A percentile compares a stretch with the other conserved stretches of the same genome.
phyloP scores from a whole-genome alignment of 768 basidiomycete genomes.

The Cubamyces lactineus region DNA sequence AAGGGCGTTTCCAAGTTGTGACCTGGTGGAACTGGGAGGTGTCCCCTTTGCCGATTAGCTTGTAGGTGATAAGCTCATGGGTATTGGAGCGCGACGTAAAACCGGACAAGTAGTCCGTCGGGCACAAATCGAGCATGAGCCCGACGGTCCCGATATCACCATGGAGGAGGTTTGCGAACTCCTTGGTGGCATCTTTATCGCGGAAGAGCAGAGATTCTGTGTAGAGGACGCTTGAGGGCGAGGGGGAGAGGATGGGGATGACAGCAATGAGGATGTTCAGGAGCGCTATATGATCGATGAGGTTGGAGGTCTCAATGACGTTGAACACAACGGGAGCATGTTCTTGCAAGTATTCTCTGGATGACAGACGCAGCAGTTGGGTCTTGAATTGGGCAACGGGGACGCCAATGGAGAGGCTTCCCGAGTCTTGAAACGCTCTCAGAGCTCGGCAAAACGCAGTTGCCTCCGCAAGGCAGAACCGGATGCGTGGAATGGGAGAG shows the following conservation, averaged over 20 bases:
- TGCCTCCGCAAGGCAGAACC: slow-evolving; percentile 48
- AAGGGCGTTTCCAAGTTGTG: slow-evolving; percentile 43
- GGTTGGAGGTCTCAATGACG: slow-evolving; percentile 55
- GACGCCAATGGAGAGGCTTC: slow-evolving; percentile 10
- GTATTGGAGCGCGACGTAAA: slow-evolving; percentile 45
- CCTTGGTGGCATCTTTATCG: slow-evolving; percentile 35
- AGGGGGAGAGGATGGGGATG: slow-evolving; percentile 40
- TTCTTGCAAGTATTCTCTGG: slow-evolving; percentile 35
- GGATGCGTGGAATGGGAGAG: slow-evolving; percentile 32
- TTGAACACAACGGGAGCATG: slow-evolving; percentile 43
- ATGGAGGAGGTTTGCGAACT: slow-evolving; percentile 38
- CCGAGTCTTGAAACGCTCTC: slow-evolving; percentile 5
- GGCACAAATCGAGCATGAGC: slow-evolving; percentile 46
- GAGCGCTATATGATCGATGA: slow-evolving; percentile 51
- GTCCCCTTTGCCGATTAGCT: not conserved
- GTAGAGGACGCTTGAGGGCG: slow-evolving; percentile 39
- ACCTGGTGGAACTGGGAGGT: slow-evolving; percentile 41
- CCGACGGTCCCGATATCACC: slow-evolving; percentile 46
- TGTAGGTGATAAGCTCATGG: slow-evolving; percentile 40
- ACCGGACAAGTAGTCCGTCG: slow-evolving; percentile 43
- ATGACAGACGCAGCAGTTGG: slow-evolving; percentile 36
- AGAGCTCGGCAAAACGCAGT: slow-evolving; percentile 44
- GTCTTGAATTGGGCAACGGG: slow-evolving; percentile 43
- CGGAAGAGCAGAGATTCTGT: slow-evolving; percentile 45
- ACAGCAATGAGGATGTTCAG: slow-evolving; percentile 47